Conservation (phyloP, 441 rosid genomes). For the Pelargonium australe region DNA sequence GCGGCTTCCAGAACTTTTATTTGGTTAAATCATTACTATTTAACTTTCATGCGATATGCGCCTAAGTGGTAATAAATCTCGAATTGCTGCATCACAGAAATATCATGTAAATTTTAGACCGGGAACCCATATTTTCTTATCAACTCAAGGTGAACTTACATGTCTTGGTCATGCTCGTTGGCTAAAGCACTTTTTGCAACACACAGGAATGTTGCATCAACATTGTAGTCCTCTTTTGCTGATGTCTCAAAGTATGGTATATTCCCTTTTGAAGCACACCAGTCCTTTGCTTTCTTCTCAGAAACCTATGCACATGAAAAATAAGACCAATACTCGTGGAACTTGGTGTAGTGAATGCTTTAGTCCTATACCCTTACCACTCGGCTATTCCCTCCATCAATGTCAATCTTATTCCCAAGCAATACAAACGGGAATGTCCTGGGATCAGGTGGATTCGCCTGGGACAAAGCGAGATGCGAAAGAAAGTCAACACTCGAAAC, state of each 20-base stretch:
- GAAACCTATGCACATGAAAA: conserved; percentile 50
- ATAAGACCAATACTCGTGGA: conserved; percentile 14
- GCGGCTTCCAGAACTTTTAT: background rate
- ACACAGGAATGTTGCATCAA: conserved; percentile 70
- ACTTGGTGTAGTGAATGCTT: background rate
- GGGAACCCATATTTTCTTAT: background rate
- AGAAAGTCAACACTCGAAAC: conserved; percentile 15
- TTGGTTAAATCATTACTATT: background rate
- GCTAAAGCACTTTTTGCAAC: conserved; percentile 82
- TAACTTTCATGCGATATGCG: background rate
- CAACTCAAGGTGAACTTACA: conserved; percentile 39
- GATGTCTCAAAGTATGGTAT: conserved; percentile 89
- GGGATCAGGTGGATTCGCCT: conserved; percentile 86
- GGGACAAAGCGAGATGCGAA: conserved; percentile 14
- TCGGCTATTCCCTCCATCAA: conserved; percentile 97
- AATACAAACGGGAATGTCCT: conserved; percentile 68
- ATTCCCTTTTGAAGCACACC: conserved; percentile 84
- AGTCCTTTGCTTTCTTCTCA: conserved; percentile 89
- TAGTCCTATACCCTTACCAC: conserved; percentile 51
- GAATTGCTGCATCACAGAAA: background rate
- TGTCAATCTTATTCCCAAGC: conserved; percentile 93
- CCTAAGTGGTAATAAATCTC: background rate
- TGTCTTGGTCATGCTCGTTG: conserved; percentile 76
- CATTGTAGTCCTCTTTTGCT: conserved; percentile 90
- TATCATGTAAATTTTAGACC: background rate